Base-by-base conservation (phyloP, 108 stramenopile species). In the Bacterosira constricta region DNA sequence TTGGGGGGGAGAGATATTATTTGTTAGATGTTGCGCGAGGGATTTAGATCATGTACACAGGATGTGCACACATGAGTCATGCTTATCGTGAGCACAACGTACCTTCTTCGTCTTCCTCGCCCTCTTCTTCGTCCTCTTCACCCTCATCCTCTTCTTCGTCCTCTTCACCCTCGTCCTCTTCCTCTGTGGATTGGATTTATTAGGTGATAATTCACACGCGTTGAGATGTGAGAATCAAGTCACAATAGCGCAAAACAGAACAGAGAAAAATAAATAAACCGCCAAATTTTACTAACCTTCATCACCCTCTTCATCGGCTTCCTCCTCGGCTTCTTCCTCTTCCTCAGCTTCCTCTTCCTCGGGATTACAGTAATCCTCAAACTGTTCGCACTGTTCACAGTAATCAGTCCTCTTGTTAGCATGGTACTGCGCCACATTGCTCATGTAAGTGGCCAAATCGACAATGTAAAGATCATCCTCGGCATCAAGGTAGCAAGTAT, bases 381-480 rank as follows among this genome's bases (percentile, higher is more conserved):
- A 66, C 36, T 53, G 10, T n/a, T 71, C 39, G 59, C 83, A 84
- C 21, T 70, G 63, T 25, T 67, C 63, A 60, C 83, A 84, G 46
- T 77, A 84, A 25, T 74, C 69, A 18, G 20, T 46, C 35, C 55
- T 59, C 59, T 80, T 70, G 49, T 72, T 80, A 54, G 73, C 73
- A 17, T 79, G 60, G 39, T 72, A 67, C 20, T 50, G 25, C 37
- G 70, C 75, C 26, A 77, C 64, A 35, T 64, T 77, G 0, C 36
- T 35, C 31, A 84, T 34, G 50, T 77, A 84, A 11, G 78, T 71
- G 18, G 69, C 6, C 35, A 84, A 61, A 36, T 80, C 69, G 35
- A 77, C 70, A 39, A 84, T 73, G 65, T 80, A 79, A n/a, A 72
- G 45, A 53, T 70, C 79, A n/a, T 73, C 53, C 15, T 80, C 75